A percentile compares a stretch with the other conserved stretches of the same genome.
Conservation (phyloP, 2,329 filamentous ascomycete genomes). For the Drechslerella dactyloides region DNA sequence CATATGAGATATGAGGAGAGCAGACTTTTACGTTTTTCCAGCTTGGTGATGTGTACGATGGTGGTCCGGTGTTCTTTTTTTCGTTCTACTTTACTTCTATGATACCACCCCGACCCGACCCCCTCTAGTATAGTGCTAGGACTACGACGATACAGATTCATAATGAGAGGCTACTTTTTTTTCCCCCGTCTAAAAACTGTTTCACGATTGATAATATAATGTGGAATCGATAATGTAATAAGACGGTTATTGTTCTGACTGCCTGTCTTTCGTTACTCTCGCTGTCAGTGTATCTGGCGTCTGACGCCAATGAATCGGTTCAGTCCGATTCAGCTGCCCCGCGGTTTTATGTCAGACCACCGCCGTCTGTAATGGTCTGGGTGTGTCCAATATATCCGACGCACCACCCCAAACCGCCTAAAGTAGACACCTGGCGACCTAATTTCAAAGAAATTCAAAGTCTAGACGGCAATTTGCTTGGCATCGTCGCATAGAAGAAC, state of each 20-base stretch:
- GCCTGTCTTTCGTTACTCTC: not conserved
- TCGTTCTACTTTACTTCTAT: no score
- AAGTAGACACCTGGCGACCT: no score
- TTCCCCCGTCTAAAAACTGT: not conserved
- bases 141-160: slow-evolving; percentile 20
- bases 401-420: no score
- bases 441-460: no score
- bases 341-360: no score
- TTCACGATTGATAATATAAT: not conserved
- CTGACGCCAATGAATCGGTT: no score
- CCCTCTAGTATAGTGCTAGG: not conserved
- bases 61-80: not conserved
- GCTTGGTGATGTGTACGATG: slow-evolving; percentile 7
- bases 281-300: no score
- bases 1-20: slow-evolving; percentile 15
- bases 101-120: slow-evolving; percentile 25
- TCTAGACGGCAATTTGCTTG: no score
- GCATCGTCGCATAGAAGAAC: no score
- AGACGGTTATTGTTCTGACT: not conserved
- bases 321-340: no score
- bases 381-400: no score
- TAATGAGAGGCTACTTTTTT: slow-evolving; percentile 21
- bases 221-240: not conserved
- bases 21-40: slow-evolving; percentile 12
- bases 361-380: no score